Evolutionary conservation across 805 yeast species (phyloP).

Genomic region (Metschnikowia drakensbergensis): DNA sequence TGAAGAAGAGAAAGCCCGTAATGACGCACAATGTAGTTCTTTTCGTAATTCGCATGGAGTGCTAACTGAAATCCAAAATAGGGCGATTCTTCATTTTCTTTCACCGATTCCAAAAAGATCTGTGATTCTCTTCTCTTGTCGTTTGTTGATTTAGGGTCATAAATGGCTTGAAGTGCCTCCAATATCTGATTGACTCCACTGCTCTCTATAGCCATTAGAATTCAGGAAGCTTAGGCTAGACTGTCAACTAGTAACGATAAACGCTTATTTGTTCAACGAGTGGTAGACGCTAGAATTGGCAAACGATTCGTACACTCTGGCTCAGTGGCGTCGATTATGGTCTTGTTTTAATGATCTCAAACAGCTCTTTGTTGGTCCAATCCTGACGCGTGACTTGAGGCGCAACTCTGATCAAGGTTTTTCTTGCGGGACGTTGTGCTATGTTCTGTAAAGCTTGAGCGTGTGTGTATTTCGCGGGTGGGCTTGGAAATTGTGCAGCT

Average conservation of each 20-base stretch:
- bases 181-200: constrained; percentile 71
- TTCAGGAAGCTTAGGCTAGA: no score
- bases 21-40: constrained; percentile 75
- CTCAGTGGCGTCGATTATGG: background rate
- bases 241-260: background rate
- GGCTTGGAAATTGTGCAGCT: constrained; percentile 1
- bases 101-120: constrained; percentile 67
- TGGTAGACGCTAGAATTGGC: background rate
- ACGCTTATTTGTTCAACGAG: background rate
- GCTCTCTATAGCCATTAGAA: constrained; percentile 49
- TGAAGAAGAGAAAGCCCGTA: constrained; percentile 82
- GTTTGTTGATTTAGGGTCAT: constrained; percentile 62
- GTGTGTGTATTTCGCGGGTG: constrained; percentile 6
- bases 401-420: background rate
- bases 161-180: constrained; percentile 70
- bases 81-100: constrained; percentile 78
- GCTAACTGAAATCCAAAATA: constrained; percentile 90
- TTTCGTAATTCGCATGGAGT: constrained; percentile 50
- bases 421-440: background rate
- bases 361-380: background rate
- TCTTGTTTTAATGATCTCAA: background rate
- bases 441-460: background rate
- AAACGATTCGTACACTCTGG: background rate
- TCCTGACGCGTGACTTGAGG: background rate
- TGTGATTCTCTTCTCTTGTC: constrained; percentile 53